Conservation (phyloP, 768 basidiomycete genomes). For the Daedaleopsis nitida region DNA sequence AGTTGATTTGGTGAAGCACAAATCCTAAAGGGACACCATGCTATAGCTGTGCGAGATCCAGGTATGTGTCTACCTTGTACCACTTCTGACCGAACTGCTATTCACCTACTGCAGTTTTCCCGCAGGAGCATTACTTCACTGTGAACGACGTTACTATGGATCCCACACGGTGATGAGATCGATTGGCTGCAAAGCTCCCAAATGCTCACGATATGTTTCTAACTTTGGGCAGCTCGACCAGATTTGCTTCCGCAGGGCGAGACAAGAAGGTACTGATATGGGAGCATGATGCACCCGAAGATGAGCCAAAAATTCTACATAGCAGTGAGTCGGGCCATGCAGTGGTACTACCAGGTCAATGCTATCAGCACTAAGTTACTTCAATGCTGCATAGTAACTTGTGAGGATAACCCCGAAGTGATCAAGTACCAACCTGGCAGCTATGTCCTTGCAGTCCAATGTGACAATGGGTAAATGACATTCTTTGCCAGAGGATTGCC, state of each 20-base stretch:
- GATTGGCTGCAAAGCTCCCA: too few species aligned
- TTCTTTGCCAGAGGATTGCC: not conserved
- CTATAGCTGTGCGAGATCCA: not conserved
- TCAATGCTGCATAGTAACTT: constrained; percentile 1
- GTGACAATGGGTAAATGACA: constrained; percentile 15
- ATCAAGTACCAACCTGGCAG: constrained; percentile 11
- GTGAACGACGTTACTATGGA: constrained; percentile 60
- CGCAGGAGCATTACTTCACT: constrained; percentile 47
- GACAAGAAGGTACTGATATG: constrained; percentile 48
- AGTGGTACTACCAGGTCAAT: not conserved
- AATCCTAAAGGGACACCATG: not conserved
- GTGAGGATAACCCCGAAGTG: constrained; percentile 14
- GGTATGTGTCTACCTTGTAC: not conserved
- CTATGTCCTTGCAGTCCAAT: constrained; percentile 7
- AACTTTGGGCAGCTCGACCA: constrained; percentile 33
- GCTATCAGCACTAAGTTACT: not conserved
- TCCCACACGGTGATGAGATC: constrained; percentile 40
- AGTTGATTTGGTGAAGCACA: not conserved
- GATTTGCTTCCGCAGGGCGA: constrained; percentile 50
- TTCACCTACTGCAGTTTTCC: not conserved
- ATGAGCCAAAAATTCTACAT: constrained; percentile 9
- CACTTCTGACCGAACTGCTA: too few species aligned
- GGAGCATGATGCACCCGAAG: constrained; percentile 34
- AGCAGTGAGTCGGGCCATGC: not conserved
- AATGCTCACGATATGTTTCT: not conserved